Evolutionary conservation across 495 filamentous ascomycete genomes (phyloP), one percentile per base, ranked within the genome.

Genomic region (Gamarada debralockiae): DNA sequence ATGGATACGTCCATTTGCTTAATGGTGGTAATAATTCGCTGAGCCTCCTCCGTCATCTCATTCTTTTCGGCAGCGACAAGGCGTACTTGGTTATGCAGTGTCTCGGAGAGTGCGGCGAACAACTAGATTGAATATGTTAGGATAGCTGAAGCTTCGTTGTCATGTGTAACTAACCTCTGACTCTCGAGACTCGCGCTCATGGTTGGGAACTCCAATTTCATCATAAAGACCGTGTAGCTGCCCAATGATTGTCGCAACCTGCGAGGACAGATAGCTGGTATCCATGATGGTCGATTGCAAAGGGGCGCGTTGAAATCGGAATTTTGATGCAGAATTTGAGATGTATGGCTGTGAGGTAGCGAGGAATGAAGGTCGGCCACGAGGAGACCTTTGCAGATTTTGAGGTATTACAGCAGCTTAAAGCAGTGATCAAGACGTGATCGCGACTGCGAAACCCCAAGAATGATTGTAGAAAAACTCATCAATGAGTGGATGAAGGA

Each of bases 211-310:
- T 31, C 93, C 93, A 60, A 99, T 97, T 57, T 97, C 92, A 68
- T 97, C 93, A 62, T 95, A 99, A 43, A 97, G 78, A 38, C 86
- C 86, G 71, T 97, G 92, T 40, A 99, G 77, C 70, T 95, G 87
- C 64, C 79, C 78, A 60, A 96, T 87, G 63, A 95, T 97, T 58
- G 82, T 91, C 59, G 89, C 89, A 68, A 97, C 89, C 79, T 97
- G 92, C 64, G 92, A 89, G 61, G 89, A 86, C 66, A 97, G 73
- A 65, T 95, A 92, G 65, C 85, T 86, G 43, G 90, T 89, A 70
- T 97, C 90, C 92, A 96, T 97, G 45, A 46, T 60, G 50, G 15
- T 25, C n/a, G 24, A 37, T 41, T 10, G 48, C 47, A 23, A 20
- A 52, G 53, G 47, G 48, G 53, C 53, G 48, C 53, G 45, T 55